Evolutionary conservation across 768 basidiomycete species (phyloP), one percentile per base, ranked within the genome.

Genomic region (Pholiota molesta): DNA sequence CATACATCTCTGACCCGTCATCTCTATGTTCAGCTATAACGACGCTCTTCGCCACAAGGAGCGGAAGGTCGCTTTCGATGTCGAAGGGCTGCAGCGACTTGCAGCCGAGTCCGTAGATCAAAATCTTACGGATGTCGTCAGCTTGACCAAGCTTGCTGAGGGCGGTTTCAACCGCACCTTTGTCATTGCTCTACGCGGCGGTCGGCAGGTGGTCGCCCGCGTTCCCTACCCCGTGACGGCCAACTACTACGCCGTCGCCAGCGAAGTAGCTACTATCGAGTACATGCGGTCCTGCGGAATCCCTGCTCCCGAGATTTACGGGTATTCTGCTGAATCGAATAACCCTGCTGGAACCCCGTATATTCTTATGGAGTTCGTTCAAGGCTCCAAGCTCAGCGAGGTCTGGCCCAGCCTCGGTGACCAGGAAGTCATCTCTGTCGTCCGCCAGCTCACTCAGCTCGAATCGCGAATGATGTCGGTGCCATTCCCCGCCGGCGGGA

Each of bases 401-500:
- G 62, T 78, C 35, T 79, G 75, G 75, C 60, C 57, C 19, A 63
- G 67, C n/a, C 70, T 80, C 28, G 62, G 63, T 60, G 69, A 75
- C 55, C 49, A 57, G 19, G 70, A 78, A 52, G 70, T 78, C 65
- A 58, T 67, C 55, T 79, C 77, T 13, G 42, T 81, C 65, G 51
- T 75, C 61, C 69, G 69, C 60, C 76, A 82, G 67, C 71, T 81
- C 23, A 69, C 68, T 49, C 52, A 79, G 60, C 55, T 81, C 63
- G 80, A 82, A 71, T 71, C 76, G 1, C 59, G 13, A 0, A 77
- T 81, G 74, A 79, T 81, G 79, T 75, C 76, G 17, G 23, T 35
- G 19, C 1, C 74, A 61, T 83, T 83, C 65, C 82, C 79, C 23
- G 81, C 79, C 71, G 79, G 80, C 44, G 79, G 82, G 73, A 80